Conservation (phyloP, 2,329 filamentous ascomycete species). For the Beauveria sp. region DNA sequence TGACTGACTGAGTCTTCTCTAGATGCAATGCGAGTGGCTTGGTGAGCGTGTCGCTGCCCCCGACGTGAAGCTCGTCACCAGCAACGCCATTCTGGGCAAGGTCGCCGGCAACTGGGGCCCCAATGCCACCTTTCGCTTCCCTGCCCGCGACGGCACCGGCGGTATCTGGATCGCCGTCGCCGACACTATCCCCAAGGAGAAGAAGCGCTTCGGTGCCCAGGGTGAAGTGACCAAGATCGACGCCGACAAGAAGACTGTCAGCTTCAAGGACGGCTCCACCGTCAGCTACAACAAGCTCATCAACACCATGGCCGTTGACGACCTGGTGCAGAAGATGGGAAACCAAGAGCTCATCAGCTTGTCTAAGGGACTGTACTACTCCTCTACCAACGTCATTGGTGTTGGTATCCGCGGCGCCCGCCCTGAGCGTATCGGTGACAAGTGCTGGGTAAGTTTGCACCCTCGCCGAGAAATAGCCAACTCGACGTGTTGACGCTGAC, state of each 20-base stretch:
- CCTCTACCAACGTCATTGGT: constrained; percentile 93
- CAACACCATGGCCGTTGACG: constrained; percentile 93
- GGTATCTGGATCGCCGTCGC: constrained; percentile 99
- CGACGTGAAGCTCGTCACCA: constrained; percentile 86
- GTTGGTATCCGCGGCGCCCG: constrained; percentile 87
- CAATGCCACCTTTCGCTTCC: constrained; percentile 97
- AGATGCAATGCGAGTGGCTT: constrained; percentile 99
- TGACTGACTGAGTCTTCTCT: constrained; percentile 12
- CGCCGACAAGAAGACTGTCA: constrained; percentile 74
- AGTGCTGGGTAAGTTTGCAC: constrained; percentile 73
- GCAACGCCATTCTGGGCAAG: constrained; percentile 94
- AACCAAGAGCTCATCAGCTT: constrained; percentile 76
- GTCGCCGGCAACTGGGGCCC: constrained; percentile 96
- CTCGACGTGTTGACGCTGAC: constrained; percentile 22
- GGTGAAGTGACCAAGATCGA: constrained; percentile 82
- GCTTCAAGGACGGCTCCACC: constrained; percentile 74
- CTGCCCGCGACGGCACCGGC: constrained; percentile 87
- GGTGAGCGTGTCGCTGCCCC: constrained; percentile 97
- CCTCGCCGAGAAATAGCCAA: not conserved
- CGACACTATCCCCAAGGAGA: constrained; percentile 84
- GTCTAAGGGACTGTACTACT: constrained; percentile 92
- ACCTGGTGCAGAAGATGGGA: constrained; percentile 77
- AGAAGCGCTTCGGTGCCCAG: constrained; percentile 81
- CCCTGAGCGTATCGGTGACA: constrained; percentile 94
- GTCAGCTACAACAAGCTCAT: constrained; percentile 85